Evolutionary conservation across 164 flowering plant species (phyloP), one percentile per base, ranked within the genome.

Genomic region (Chloranthus sessilifolius): DNA sequence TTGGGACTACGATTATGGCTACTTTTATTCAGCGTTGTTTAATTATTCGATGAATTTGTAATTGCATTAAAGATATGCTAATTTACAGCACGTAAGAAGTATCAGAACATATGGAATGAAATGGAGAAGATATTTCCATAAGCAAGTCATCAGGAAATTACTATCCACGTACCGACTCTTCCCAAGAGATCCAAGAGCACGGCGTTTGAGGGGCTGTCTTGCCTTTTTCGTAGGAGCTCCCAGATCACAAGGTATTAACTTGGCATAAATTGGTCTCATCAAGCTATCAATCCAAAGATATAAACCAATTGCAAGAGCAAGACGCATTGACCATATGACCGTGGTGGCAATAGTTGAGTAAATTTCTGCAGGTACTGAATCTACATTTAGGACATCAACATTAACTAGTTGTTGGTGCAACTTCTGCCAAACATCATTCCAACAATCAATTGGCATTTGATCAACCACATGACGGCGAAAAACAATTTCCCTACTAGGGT

Each of bases 371-470:
- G 75, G 81, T 38, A 85, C 84, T 1, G 85, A 25, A 43, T 85
- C 56, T 49, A 76, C 80, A 67, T 88, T 76, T 48, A 69, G 10
- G 47, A 91, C 95, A 62, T 91, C 98, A 57, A 91, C 88, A 65
- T 88, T 85, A 45, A 88, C 85, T 28, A 91, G 57, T 62, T 91
- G 98, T 31, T 85, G 84, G 59, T 91, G 96, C 73, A 91, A 74
- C 78, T 85, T 88, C 52, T 67, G 46, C 98, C 98, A 91, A 55
- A 85, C 88, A 70, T 87, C 96, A 74, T 83, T 91, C 96, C 98
- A 91, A 52, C 80, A 62, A 67, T 91, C 96, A 62, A 88, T 73
- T 44, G 98, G 98, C 98, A 88, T 91, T 15, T 79, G 81, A 40
- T 91, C 90, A 74, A 91, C 90, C 50, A 74, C 59, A 67, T 91